Conservation (phyloP, 2,329 filamentous ascomycete species). For the Tolypocladium tundrense region DNA sequence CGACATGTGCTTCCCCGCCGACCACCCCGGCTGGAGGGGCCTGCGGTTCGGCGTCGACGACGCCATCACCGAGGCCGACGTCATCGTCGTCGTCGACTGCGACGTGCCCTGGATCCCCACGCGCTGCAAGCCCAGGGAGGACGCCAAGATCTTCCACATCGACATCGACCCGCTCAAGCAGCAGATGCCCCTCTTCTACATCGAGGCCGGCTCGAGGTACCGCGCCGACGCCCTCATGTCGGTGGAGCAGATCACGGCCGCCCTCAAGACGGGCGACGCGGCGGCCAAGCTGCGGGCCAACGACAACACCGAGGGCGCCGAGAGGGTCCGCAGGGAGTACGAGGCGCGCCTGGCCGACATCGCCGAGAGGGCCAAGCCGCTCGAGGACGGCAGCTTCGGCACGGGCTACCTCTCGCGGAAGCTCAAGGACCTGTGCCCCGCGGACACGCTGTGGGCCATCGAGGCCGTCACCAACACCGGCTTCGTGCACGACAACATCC, state of each 20-base stretch:
- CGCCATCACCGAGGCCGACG: constrained; percentile 64
- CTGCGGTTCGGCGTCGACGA: constrained; percentile 66
- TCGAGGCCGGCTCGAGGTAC: constrained; percentile 55
- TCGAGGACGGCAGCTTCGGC: constrained; percentile 41
- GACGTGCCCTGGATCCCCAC: constrained; percentile 94
- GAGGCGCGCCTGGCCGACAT: constrained; percentile 50
- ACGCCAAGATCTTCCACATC: constrained; percentile 50
- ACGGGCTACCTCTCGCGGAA: constrained; percentile 28
- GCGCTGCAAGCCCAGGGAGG: constrained; percentile 43
- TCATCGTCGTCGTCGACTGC: constrained; percentile 77
- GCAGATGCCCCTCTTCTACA: constrained; percentile 65
- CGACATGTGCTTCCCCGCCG: constrained; percentile 71
- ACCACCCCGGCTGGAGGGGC: constrained; percentile 59
- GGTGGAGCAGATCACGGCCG: constrained; percentile 57
- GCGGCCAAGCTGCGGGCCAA: constrained; percentile 24
- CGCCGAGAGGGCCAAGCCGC: constrained; percentile 43
- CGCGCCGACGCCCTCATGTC: constrained; percentile 54
- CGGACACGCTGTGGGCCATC: constrained; percentile 60
- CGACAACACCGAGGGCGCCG: constrained; percentile 12
- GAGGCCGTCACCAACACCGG: constrained; percentile 67
- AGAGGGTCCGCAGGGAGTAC: constrained; percentile 47
- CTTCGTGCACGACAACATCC: constrained; percentile 61
- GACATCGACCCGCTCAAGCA: constrained; percentile 59
- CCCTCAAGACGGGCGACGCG: constrained; percentile 40
- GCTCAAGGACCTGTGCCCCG: constrained; percentile 22